phyloP scores from a whole-genome alignment of 495 filamentous ascomycete genomes.

The Penicillium paradoxum region DNA sequence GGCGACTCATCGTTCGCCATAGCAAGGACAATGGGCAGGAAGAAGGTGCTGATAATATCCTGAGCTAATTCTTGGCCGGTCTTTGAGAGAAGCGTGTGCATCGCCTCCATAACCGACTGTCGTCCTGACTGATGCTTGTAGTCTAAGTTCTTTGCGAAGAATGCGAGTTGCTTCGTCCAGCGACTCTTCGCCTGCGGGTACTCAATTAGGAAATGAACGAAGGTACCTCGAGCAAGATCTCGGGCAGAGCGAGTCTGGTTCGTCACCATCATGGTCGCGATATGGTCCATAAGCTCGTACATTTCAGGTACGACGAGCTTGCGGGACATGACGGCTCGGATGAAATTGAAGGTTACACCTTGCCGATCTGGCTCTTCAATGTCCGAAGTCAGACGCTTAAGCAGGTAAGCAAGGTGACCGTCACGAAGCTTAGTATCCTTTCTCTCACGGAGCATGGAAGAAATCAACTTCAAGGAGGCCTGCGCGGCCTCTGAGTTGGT shows the following conservation, averaged over 20 bases:
- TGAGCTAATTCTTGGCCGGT: constrained; percentile 73
- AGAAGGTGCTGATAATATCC: constrained; percentile 74
- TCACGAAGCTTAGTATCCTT: constrained; percentile 71
- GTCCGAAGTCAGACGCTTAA: constrained; percentile 80
- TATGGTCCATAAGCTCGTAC: constrained; percentile 84
- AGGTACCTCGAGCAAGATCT: constrained; percentile 80
- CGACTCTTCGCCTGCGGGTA: constrained; percentile 88
- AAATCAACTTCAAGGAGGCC: constrained; percentile 79
- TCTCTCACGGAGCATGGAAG: constrained; percentile 78
- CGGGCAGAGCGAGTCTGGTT: constrained; percentile 83
- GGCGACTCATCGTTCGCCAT: constrained; percentile 83
- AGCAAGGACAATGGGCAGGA: constrained; percentile 78
- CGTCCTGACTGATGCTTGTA: constrained; percentile 85
- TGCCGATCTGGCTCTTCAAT: constrained; percentile 87
- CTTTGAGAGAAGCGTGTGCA: constrained; percentile 78
- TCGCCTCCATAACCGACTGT: constrained; percentile 83
- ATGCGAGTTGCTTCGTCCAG: constrained; percentile 81
- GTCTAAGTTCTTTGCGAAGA: constrained; percentile 84
- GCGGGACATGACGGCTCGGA: constrained; percentile 75
- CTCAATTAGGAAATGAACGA: constrained; percentile 89
- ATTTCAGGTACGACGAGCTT: constrained; percentile 81
- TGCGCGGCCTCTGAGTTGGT: constrained; percentile 78
- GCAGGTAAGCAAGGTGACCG: constrained; percentile 73
- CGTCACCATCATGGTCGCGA: constrained; percentile 92
- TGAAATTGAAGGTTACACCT: constrained; percentile 88